These are phyloP conservation scores for Henckelia pumila DNA, from an alignment of 257 asterid species.

Conservation along the genomic window DNA sequence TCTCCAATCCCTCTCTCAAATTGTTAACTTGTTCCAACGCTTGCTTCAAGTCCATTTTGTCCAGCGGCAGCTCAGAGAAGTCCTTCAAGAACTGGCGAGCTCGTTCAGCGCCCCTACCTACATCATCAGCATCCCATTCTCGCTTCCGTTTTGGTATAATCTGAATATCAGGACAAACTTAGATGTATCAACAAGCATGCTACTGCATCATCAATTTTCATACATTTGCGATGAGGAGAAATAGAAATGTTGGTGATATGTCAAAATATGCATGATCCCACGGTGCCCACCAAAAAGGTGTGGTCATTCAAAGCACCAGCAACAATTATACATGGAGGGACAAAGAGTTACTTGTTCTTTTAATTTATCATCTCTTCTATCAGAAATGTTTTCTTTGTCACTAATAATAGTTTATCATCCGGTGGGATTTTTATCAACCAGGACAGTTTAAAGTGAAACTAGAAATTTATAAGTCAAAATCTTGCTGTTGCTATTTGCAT, in stretches of 20 bases:
- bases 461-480: constrained; percentile 9
- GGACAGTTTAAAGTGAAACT: not conserved
- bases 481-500: constrained; percentile 12
- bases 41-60: constrained; percentile 60
- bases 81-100: constrained; percentile 78
- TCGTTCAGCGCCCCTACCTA: constrained; percentile 60
- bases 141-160: constrained; percentile 62
- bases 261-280: no score
- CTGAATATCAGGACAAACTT: constrained; percentile 34
- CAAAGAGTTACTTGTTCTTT: not conserved
- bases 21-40: constrained; percentile 48
- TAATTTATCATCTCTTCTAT: not conserved
- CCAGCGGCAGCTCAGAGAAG: constrained; percentile 72
- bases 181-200: not conserved
- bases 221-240: no score
- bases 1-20: constrained; percentile 63
- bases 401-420: not conserved
- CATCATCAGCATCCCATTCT: constrained; percentile 54
- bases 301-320: not conserved
- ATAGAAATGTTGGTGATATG: no score
- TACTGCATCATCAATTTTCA: no score
- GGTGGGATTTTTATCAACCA: not conserved
- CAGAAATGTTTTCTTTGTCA: not conserved
- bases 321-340: not conserved
- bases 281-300: no score